These are phyloP conservation scores for Panaeolus papilionaceus DNA, from an alignment of 768 basidiomycete species.

Conservation along the genomic window DNA sequence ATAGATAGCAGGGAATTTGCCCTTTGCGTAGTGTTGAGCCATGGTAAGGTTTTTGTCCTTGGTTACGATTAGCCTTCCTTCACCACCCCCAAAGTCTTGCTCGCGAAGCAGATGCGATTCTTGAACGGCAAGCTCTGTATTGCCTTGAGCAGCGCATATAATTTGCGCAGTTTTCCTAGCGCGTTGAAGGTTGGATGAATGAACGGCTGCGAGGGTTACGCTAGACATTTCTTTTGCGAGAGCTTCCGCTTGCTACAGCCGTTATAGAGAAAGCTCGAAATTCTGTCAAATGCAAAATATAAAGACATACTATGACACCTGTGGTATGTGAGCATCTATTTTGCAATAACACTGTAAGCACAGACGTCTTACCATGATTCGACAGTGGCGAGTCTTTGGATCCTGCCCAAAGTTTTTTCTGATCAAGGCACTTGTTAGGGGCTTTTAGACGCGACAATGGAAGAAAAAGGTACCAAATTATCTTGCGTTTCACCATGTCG, in stretches of 20 bases:
- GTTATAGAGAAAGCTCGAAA: not conserved
- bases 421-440: constrained; percentile 21
- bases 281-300: not conserved
- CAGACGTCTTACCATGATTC: constrained; percentile 63
- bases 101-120: constrained; percentile 64
- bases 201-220: constrained; percentile 58
- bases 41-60: constrained; percentile 41
- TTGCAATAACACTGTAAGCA: not conserved
- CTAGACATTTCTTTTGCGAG: constrained; percentile 58
- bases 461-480: constrained; percentile 59
- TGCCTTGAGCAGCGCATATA: constrained; percentile 53
- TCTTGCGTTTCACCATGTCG: constrained; percentile 83
- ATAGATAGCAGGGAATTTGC: constrained; percentile 56
- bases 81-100: constrained; percentile 73
- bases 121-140: constrained; percentile 52
- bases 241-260: constrained; percentile 64
- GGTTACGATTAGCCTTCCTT: constrained; percentile 60
- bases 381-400: constrained; percentile 77
- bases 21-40: constrained; percentile 56
- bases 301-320: constrained; percentile 46
- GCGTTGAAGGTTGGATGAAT: constrained; percentile 72
- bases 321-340: constrained; percentile 11
- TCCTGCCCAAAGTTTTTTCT: constrained; percentile 67
- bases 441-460: constrained; percentile 4
- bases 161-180: constrained; percentile 66